phyloP scores from a whole-genome alignment of 169 alveolate species.

The Fabrea salina region DNA sequence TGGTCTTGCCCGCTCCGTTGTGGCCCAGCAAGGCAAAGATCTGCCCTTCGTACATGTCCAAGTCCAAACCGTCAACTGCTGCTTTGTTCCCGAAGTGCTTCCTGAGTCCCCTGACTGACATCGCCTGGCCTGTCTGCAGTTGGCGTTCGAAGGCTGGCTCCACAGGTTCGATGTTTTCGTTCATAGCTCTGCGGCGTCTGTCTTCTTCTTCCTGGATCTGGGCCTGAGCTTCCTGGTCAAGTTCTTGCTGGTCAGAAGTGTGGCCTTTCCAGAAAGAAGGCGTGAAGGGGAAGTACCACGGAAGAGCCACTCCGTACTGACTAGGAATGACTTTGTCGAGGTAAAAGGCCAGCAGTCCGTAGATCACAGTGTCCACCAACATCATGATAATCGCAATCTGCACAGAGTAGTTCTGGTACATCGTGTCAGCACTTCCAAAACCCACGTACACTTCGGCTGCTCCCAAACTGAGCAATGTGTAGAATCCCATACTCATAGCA shows the following conservation, averaged over 20 bases:
- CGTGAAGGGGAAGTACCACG: constrained; percentile 37
- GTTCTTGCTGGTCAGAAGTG: not conserved
- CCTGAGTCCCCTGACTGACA: constrained; percentile 40
- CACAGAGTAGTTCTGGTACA: constrained; percentile 41
- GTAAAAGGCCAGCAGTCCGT: constrained; percentile 29
- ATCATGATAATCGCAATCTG: constrained; percentile 32
- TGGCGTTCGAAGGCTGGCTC: constrained; percentile 21
- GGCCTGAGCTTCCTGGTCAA: not conserved
- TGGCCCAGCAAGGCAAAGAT: constrained; percentile 71
- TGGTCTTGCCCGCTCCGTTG: constrained; percentile 82
- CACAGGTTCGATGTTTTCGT: not conserved
- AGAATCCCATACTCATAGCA: not conserved
- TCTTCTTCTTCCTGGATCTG: not conserved
- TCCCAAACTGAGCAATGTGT: not conserved
- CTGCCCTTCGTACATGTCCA: constrained; percentile 57
- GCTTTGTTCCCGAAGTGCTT: constrained; percentile 56
- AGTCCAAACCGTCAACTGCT: constrained; percentile 63
- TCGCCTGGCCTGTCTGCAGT: constrained; percentile 47
- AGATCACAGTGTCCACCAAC: constrained; percentile 30
- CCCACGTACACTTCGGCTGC: not conserved
- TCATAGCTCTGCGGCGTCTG: not conserved
- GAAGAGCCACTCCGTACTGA: constrained; percentile 24
- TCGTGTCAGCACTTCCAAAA: not conserved
- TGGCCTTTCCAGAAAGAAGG: constrained; percentile 35
- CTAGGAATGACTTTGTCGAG: constrained; percentile 29